Evolutionary conservation across 2,329 filamentous ascomycete genomes (phyloP), one percentile per base, ranked within the genome.

Genomic region (Penicillium polonicum): DNA sequence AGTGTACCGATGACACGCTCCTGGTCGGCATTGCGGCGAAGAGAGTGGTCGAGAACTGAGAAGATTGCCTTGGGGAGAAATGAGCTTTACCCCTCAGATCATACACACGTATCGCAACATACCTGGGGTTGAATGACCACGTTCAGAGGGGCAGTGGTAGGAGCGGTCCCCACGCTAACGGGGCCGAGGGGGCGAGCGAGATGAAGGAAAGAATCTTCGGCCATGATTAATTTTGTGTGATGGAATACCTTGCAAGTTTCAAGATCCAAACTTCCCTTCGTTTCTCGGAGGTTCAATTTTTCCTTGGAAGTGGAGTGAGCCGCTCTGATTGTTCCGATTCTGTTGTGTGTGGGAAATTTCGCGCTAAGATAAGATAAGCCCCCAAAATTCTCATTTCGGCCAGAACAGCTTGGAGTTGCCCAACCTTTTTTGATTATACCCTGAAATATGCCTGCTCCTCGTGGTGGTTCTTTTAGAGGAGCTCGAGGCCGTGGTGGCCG

Each of bases 101-200:
- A 56, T 44, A 55, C 35, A 55, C 52, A 39, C 43, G 25, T 35
- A 52, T 48, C 31, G 39, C 31, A 50, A 62, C 84, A 73, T 85
- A 95, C 91, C 85, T 97, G 92, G 72, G 94, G 92, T 78, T 97
- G 94, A 77, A 99, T 90, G 74, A 91, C 89, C 74, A 99, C 92
- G 76, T 88, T 90, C 76, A 99, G 86, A 78, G 94, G 94, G 79
- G 92, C 89, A 76, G 92, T 93, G 70, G 88, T 92, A 72, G 88
- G 87, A 78, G 91, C 89, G 73, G 90, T 86, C 74, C 89, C 90
- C 70, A 92, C 82, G 59, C 85, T 82, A 63, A 88, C 87, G 67
- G 92, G 91, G 76, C 91, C 92, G 65, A 97, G 83, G 71, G 94
- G 94, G 78, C 94, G 88, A 73, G 93, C 88, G 67, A 99, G 88